Evolutionary conservation across 2,329 filamentous ascomycete genomes (phyloP).

Genomic region (Trichoderma asperellum): DNA sequence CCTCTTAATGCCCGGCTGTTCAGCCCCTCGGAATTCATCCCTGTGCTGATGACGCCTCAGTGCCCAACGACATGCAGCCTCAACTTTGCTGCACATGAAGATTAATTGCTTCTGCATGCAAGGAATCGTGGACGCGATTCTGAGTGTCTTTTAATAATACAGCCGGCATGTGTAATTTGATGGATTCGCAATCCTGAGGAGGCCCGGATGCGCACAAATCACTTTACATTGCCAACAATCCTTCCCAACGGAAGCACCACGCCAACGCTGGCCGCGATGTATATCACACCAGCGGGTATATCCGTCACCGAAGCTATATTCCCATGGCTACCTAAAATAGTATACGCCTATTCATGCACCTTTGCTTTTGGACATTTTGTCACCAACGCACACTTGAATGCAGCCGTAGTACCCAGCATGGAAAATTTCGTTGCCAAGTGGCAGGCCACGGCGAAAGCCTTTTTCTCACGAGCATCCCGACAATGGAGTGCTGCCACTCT

Average conservation of each 20-base stretch:
- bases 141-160: neutral
- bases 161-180: neutral
- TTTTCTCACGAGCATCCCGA: neutral
- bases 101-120: slow-evolving; percentile 24
- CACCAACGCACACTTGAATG: slow-evolving; percentile 16
- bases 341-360: neutral
- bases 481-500: neutral
- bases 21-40: slow-evolving; percentile 40
- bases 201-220: slow-evolving; percentile 19
- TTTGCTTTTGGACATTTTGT: slow-evolving; percentile 1
- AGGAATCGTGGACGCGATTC: neutral
- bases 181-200: neutral
- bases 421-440: slow-evolving; percentile 21
- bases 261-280: slow-evolving; percentile 6
- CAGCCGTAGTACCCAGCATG: neutral
- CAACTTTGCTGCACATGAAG: slow-evolving; percentile 30
- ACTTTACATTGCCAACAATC: slow-evolving; percentile 16
- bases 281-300: neutral
- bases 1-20: neutral
- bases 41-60: slow-evolving; percentile 51
- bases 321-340: neutral
- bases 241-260: slow-evolving; percentile 11
- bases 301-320: slow-evolving; percentile 7
- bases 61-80: slow-evolving; percentile 52
- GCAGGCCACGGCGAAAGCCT: slow-evolving; percentile 10